These are phyloP conservation scores for Arthroderma sp. DNA, from an alignment of 2,329 filamentous ascomycete species.

Conservation along the genomic window DNA sequence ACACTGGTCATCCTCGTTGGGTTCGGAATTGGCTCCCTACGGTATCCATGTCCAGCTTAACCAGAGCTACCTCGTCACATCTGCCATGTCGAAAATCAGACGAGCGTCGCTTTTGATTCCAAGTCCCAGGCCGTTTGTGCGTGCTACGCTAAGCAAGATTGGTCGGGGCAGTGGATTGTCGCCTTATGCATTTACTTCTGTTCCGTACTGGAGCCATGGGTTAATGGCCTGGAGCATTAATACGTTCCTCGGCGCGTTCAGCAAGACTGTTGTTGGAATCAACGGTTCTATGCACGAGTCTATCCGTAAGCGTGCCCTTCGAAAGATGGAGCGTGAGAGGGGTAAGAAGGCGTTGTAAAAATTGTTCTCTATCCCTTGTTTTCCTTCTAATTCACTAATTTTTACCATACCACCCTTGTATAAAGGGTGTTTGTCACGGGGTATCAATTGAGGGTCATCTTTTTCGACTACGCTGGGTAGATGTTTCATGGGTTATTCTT, in stretches of 20 bases:
- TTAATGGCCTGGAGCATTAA: slow-evolving; percentile 72
- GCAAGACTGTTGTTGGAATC: slow-evolving; percentile 41
- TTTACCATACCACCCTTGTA: too few species aligned
- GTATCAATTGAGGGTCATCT: too few species aligned
- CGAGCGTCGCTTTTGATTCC: slow-evolving; percentile 66
- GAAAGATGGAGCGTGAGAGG: slow-evolving; percentile 74
- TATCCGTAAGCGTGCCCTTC: slow-evolving; percentile 69
- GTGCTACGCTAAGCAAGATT: slow-evolving; percentile 63
- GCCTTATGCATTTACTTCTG: slow-evolving; percentile 67
- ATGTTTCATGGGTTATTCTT: too few species aligned
- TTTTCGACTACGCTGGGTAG: too few species aligned
- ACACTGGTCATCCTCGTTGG: slow-evolving; percentile 82
- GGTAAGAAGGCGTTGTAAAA: slow-evolving; percentile 29
- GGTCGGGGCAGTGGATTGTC: slow-evolving; percentile 66
- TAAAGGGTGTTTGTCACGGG: too few species aligned
- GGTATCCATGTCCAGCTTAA: slow-evolving; percentile 85
- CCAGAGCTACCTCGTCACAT: slow-evolving; percentile 83
- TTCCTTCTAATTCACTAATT: background rate
- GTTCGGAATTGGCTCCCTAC: slow-evolving; percentile 64
- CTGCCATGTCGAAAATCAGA: slow-evolving; percentile 93
- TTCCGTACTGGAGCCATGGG: slow-evolving; percentile 86
- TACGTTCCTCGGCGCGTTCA: slow-evolving; percentile 46
- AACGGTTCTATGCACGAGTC: slow-evolving; percentile 65
- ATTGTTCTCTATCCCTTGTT: background rate
- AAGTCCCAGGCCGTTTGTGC: slow-evolving; percentile 69